Evolutionary conservation across 2,329 filamentous ascomycete species (phyloP).

Genomic region (Neofusicoccum kwambonambiense): DNA sequence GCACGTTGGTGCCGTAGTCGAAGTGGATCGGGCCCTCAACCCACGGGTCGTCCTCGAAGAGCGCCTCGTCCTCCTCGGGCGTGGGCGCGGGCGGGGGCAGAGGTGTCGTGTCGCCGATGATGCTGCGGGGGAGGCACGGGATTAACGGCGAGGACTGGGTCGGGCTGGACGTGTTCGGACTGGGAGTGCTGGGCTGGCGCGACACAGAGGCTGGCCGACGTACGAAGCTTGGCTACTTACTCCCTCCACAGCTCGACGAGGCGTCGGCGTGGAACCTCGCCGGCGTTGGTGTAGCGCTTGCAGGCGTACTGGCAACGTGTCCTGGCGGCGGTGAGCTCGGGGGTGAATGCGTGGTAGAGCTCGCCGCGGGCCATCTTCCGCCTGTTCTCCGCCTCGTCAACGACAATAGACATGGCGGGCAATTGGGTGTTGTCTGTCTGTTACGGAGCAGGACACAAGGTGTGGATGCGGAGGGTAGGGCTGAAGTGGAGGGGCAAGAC

Average conservation of each 20-base stretch:
- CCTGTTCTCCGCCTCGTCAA: conserved; percentile 33
- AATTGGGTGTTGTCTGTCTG: not conserved
- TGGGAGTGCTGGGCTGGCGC: not conserved
- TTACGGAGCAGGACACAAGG: too few relatives aligned
- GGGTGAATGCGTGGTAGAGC: conserved; percentile 72
- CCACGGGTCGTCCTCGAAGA: conserved; percentile 66
- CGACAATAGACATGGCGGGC: not conserved
- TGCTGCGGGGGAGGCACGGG: conserved; percentile 43
- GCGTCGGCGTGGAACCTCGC: conserved; percentile 59
- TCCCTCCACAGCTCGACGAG: conserved; percentile 68
- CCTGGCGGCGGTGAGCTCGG: conserved; percentile 64
- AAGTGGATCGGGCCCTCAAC: conserved; percentile 67
- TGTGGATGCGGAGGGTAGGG: not conserved
- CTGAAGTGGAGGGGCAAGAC: not conserved
- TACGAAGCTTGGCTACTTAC: conserved; percentile 50
- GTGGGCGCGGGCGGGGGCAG: conserved; percentile 60
- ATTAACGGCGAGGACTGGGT: not conserved
- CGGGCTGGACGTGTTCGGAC: not conserved
- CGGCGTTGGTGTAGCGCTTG: conserved; percentile 62
- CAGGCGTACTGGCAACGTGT: conserved; percentile 62
- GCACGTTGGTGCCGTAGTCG: conserved; percentile 77
- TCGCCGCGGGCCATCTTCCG: conserved; percentile 63
- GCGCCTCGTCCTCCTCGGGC: conserved; percentile 62
- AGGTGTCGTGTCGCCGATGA: conserved; percentile 61
- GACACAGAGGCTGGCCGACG: not conserved